Evolutionary conservation across 495 filamentous ascomycete genomes (phyloP).

Genomic region (Penicillium bialowiezense): DNA sequence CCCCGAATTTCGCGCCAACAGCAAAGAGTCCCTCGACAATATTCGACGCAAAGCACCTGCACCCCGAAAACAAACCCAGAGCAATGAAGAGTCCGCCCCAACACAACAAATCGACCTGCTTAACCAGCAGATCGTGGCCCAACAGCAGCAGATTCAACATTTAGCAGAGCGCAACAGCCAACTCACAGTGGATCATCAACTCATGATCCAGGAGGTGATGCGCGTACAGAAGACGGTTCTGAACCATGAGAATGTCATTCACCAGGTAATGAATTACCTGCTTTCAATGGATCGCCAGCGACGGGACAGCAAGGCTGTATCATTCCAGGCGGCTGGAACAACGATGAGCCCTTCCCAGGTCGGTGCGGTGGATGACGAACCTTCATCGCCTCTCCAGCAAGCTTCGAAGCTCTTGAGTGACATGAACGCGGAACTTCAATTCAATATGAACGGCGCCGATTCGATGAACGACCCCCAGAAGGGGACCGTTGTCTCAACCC

Average conservation of each 20-base stretch:
- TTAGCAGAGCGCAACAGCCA: constrained; percentile 83
- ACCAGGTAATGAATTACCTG: constrained; percentile 69
- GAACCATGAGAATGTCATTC: constrained; percentile 75
- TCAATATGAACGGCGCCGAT: constrained; percentile 73
- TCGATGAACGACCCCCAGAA: constrained; percentile 72
- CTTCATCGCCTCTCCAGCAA: constrained; percentile 79
- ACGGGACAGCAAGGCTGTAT: constrained; percentile 55
- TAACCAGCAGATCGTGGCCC: constrained; percentile 82
- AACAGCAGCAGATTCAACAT: constrained; percentile 85
- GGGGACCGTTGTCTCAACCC: constrained; percentile 38
- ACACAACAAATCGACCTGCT: constrained; percentile 87
- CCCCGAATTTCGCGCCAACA: constrained; percentile 92
- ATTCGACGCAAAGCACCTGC: constrained; percentile 95
- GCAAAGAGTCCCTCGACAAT: constrained; percentile 95
- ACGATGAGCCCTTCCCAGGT: constrained; percentile 44
- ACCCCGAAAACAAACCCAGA: constrained; percentile 69
- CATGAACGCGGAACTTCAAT: constrained; percentile 73
- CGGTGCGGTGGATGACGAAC: constrained; percentile 60
- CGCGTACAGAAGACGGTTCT: constrained; percentile 86
- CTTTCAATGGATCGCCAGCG: constrained; percentile 64
- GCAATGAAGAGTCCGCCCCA: constrained; percentile 69
- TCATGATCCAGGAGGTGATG: constrained; percentile 84
- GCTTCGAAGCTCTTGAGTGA: constrained; percentile 85
- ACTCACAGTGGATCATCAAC: constrained; percentile 77
- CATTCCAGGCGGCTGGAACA: constrained; percentile 43